Percentiles rank a stretch among this genome's conserved stretches.
Evolutionary conservation across 306 rosid genomes (phyloP).

Genomic region (Ochetophila trinervis): DNA sequence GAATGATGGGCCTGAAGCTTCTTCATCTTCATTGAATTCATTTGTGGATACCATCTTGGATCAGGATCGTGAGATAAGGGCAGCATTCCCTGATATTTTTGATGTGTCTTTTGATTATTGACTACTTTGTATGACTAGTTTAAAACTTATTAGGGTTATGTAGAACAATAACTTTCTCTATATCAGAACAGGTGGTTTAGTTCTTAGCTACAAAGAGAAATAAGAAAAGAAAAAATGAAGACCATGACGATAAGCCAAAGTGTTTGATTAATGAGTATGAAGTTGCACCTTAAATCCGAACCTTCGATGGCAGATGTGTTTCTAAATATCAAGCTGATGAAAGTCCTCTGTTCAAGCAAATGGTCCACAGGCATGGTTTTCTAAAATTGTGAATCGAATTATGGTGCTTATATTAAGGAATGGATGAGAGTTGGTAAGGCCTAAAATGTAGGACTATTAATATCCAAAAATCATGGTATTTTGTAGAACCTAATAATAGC

Average conservation of each 20-base stretch:
- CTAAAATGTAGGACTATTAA: background rate
- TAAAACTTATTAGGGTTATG: background rate
- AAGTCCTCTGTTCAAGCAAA: too few relatives aligned
- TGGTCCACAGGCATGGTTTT: too few relatives aligned
- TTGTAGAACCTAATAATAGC: background rate
- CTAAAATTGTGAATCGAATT: too few relatives aligned
- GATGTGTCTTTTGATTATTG: constrained; percentile 58
- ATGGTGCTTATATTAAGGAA: background rate
- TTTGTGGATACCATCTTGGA: constrained; percentile 79
- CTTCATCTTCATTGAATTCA: constrained; percentile 45
- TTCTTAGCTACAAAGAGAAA: too few relatives aligned
- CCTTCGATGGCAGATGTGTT: too few relatives aligned
- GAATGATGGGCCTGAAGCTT: constrained; percentile 27
- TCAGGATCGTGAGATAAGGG: constrained; percentile 64
- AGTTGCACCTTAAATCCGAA: too few relatives aligned
- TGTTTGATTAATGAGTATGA: too few relatives aligned
- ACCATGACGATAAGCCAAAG: too few relatives aligned
- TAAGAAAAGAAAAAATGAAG: too few relatives aligned
- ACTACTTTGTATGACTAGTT: background rate
- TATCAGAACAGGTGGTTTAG: too few relatives aligned
- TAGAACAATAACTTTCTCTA: background rate
- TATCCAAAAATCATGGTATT: background rate
- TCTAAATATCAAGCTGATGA: too few relatives aligned
- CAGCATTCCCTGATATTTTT: constrained; percentile 67
- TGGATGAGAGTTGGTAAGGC: background rate